Evolutionary conservation across 257 asterid genomes (phyloP), one percentile per base, ranked within the genome.

Genomic region (Ocimum tenuiflorum): DNA sequence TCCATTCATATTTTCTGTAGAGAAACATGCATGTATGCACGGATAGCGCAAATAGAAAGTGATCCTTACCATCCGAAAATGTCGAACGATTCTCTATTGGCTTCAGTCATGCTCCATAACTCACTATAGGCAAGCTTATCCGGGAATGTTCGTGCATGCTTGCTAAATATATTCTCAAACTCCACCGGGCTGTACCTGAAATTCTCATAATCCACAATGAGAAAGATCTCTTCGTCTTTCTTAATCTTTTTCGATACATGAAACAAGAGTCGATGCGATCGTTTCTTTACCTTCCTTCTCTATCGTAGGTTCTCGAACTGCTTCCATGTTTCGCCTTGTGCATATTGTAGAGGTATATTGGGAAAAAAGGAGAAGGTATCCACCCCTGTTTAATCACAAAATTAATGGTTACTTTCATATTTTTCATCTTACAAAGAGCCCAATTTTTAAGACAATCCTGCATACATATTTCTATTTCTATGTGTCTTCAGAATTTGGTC

Each of bases 251-350:
- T n/a, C n/a, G n/a, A n/a, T n/a, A n/a, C 52, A n/a, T 3, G 18
- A 1, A 14, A 1, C 0, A 7, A 13, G 3, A n/a, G 22, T 2
- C 3, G 3, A 19, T 24, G 33, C 31, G 2, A 27, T 1, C 31
- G n/a, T n/a, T n/a, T n/a, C n/a, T 29, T 3, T 77, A 80, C 98
- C 98, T 87, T 70, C 95, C 96, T 80, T 91, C 98, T 0, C 70
- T 78, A 66, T 91, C 96, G 6, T 85, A 91, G 15, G 95, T 81
- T 46, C 81, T 84, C 0, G 96, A 69, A 67, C 80, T 86, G 8
- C 98, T 91, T 36, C 98, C 98, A 17, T 91, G 96, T 79, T 85
- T 91, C 42, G 88, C 69, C 75, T 72, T 85, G 76, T 91, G 96
- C 64, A 89, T 78, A 80, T 89, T 91, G 45, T 67, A 36, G 3